phyloP scores from a whole-genome alignment of 257 asterid genomes.

The Hygrophila difformis region DNA sequence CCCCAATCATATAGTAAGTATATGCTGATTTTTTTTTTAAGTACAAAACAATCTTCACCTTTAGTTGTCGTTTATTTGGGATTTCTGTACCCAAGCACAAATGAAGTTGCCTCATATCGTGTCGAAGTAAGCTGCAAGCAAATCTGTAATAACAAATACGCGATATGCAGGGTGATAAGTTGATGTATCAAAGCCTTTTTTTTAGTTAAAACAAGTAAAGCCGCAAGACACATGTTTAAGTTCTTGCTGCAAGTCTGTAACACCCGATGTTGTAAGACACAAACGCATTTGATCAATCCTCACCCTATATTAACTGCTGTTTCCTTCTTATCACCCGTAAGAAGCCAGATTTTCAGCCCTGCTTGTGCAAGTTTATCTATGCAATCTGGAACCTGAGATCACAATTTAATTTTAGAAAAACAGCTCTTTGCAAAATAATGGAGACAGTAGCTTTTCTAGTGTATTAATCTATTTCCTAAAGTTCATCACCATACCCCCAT shows the following conservation, averaged over 20 bases:
- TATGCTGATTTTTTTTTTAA: conserved; percentile 4
- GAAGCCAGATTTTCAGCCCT: conserved; percentile 92
- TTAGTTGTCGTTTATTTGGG: too few relatives aligned
- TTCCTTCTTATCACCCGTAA: conserved; percentile 99
- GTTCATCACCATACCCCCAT: conserved; percentile 57
- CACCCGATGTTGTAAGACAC: too few relatives aligned
- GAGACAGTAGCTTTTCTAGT: background rate
- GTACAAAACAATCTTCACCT: conserved; percentile 21
- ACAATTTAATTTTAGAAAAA: background rate
- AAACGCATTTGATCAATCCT: too few relatives aligned
- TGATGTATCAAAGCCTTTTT: too few relatives aligned
- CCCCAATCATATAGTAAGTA: too few relatives aligned
- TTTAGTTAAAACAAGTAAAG: too few relatives aligned
- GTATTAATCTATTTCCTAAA: background rate
- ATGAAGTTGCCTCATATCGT: too few relatives aligned
- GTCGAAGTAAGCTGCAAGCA: too few relatives aligned
- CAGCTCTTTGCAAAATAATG: background rate
- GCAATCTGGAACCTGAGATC: conserved; percentile 86
- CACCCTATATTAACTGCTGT: conserved; percentile 97
- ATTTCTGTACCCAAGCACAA: conserved; percentile 16
- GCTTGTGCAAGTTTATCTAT: conserved; percentile 78
- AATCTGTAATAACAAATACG: conserved; percentile 6
- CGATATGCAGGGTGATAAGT: too few relatives aligned
- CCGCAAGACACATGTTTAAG: too few relatives aligned
- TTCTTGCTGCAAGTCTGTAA: too few relatives aligned